Evolutionary conservation across 768 basidiomycete species (phyloP), one percentile per base, ranked within the genome.

Genomic region (Rhizopogon vulgaris): DNA sequence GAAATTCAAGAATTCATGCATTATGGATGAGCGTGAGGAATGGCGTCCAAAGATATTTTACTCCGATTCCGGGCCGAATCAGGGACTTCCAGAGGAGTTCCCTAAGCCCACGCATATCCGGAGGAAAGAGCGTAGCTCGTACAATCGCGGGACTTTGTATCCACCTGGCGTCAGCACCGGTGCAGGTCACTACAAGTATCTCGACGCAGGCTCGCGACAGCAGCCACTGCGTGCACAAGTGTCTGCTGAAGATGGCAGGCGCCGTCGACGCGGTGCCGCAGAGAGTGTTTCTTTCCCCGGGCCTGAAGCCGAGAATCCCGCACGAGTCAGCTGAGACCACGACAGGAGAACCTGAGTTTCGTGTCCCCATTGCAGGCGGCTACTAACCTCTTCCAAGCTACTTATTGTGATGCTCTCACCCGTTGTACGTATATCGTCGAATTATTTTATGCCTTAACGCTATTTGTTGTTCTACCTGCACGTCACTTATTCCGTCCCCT

Each of bases 1-100:
- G 65, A 92, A 94, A 68, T 94, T 94, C 77, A 88, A 89, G 64
- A 94, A 93, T 61, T 92, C 90, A 25, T 77, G 83, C 49, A 89
- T 93, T 53, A 92, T 94, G 88, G 89, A 93, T 67, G 87, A 90
- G 64, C 79, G 79, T 32, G 84, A 85, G 62, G 77, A 79, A 12
- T 92, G 88, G 85, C 80, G 87, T 22, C 91, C 91, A 3, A 86
- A 88, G 61, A 90, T 94, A 51, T 90, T 88, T 66, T 84, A 83
- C 63, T 87, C 90, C 27, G 77, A 78, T 9, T 67, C 75, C 38
- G 92, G 92, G 2, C 78, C 80, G 7, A 72, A 81, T 48, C 79
- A 84, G 67, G 92, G 92, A 6, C 72, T 85, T 22, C 80, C 83
- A 0, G 85, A 94, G 62, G 85, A 84, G 24, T 93, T 93, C 69